Conservation (phyloP, 495 filamentous ascomycete species). For the Neurospora cerealis region DNA sequence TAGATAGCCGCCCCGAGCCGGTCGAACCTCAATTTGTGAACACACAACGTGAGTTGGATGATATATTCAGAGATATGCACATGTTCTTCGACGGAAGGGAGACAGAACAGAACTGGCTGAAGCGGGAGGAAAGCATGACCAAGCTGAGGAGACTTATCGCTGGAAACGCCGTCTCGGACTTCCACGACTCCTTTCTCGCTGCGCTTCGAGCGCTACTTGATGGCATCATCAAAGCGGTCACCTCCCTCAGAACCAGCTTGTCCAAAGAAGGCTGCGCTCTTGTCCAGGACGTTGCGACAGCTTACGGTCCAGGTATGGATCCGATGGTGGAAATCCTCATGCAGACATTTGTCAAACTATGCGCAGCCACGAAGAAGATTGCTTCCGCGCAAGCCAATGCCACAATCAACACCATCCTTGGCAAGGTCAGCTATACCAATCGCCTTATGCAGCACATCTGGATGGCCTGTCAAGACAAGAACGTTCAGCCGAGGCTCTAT, state of each 20-base stretch:
- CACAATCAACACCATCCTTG: conserved; percentile 66
- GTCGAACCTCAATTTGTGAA: conserved; percentile 75
- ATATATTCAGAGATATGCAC: conserved; percentile 70
- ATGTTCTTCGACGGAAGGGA: conserved; percentile 80
- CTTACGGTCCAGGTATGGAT: conserved; percentile 69
- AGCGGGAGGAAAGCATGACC: conserved; percentile 66
- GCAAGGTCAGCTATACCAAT: conserved; percentile 63
- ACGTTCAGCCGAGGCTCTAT: conserved; percentile 70
- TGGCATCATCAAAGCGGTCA: conserved; percentile 79
- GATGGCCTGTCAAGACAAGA: conserved; percentile 79
- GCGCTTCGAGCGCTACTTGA: conserved; percentile 69
- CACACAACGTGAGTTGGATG: conserved; percentile 73
- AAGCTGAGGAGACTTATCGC: conserved; percentile 67
- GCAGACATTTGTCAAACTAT: conserved; percentile 82
- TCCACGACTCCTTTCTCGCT: conserved; percentile 53
- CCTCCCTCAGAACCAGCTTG: conserved; percentile 80
- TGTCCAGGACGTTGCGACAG: conserved; percentile 74
- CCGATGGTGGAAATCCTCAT: conserved; percentile 84
- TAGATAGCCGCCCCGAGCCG: conserved; percentile 50
- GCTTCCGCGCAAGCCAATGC: conserved; percentile 66
- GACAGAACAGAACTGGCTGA: conserved; percentile 81
- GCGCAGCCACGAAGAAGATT: conserved; percentile 82
- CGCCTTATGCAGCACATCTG: conserved; percentile 78
- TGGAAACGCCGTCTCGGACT: conserved; percentile 78
- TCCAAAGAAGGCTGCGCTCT: conserved; percentile 76